phyloP scores from a whole-genome alignment of 805 yeast species.

The Yamadazyma scolyti region DNA sequence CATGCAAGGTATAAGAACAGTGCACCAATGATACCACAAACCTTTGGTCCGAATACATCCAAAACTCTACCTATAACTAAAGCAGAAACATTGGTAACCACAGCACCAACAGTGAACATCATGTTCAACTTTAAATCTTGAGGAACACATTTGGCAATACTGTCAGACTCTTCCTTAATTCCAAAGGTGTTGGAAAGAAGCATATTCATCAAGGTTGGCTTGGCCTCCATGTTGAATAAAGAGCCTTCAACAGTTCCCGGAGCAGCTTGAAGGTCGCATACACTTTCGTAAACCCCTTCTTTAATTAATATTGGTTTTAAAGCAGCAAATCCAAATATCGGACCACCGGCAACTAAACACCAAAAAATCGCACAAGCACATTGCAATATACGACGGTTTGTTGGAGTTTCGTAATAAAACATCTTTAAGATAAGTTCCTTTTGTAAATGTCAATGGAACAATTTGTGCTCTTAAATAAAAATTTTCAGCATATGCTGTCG shows the following conservation, averaged over 20 bases:
- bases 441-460: too few relatives aligned
- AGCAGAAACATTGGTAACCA: constrained; percentile 52
- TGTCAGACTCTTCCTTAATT: constrained; percentile 14
- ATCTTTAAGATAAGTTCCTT: too few relatives aligned
- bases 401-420: constrained; percentile 10
- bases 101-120: constrained; percentile 60
- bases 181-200: constrained; percentile 8
- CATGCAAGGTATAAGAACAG: constrained; percentile 44
- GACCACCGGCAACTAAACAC: constrained; percentile 57
- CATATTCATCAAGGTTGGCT: constrained; percentile 11
- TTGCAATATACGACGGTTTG: constrained; percentile 26
- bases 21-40: constrained; percentile 53
- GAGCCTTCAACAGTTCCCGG: constrained; percentile 2
- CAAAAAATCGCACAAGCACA: constrained; percentile 49
- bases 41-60: constrained; percentile 50
- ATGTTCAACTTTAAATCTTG: constrained; percentile 55
- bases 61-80: constrained; percentile 46
- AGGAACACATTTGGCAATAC: constrained; percentile 42
- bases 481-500: too few relatives aligned
- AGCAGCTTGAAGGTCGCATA: constrained; percentile 26
- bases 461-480: too few relatives aligned
- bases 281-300: constrained; percentile 44
- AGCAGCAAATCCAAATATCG: constrained; percentile 60
- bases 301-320: constrained; percentile 49
- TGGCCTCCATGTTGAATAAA: constrained; percentile 6